phyloP scores from a whole-genome alignment of 768 basidiomycete species.

The Pleurotus sapidus region DNA sequence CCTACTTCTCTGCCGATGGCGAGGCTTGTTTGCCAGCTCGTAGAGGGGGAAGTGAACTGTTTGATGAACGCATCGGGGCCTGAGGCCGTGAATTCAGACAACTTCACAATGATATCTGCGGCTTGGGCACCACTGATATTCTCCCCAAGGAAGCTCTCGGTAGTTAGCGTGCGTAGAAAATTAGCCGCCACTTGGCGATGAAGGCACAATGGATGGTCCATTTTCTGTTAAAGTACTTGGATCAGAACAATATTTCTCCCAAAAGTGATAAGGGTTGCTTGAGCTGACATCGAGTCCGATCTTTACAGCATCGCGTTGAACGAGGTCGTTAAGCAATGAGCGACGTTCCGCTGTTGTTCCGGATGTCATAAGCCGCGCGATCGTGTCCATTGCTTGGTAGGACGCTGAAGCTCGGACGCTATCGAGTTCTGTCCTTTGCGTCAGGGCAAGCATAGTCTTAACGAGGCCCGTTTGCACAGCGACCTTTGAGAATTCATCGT shows the following conservation, averaged over 20 bases:
- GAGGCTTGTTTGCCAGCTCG: slow-evolving; percentile 24
- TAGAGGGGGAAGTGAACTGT: slow-evolving; percentile 15
- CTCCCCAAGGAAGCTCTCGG: slow-evolving; percentile 20
- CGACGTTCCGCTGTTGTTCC: slow-evolving; percentile 18
- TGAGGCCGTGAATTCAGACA: slow-evolving; percentile 21
- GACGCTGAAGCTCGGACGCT: slow-evolving; percentile 15
- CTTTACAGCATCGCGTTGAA: slow-evolving; percentile 17
- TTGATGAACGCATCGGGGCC: slow-evolving; percentile 19
- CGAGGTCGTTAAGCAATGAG: slow-evolving; percentile 18
- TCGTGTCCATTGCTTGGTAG: slow-evolving; percentile 18
- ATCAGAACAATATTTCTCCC: neutral
- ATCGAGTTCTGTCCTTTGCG: slow-evolving; percentile 14
- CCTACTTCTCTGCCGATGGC: slow-evolving; percentile 1
- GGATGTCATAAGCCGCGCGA: slow-evolving; percentile 17
- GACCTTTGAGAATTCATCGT: slow-evolving; percentile 20
- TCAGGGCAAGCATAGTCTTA: slow-evolving; percentile 20
- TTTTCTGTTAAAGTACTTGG: slow-evolving; percentile 13
- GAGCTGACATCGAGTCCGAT: slow-evolving; percentile 20
- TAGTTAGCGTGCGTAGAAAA: slow-evolving; percentile 15
- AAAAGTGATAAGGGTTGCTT: neutral
- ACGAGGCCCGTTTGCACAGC: slow-evolving; percentile 24
- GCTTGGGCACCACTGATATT: slow-evolving; percentile 12
- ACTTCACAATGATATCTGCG: slow-evolving; percentile 19
- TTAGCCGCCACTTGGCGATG: slow-evolving; percentile 19
- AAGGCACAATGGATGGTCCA: slow-evolving; percentile 18